Percentiles rank a stretch among this genome's conserved stretches.
Evolutionary conservation across 164 flowering plant genomes (phyloP).

Genomic region (Liriodendron chinense): DNA sequence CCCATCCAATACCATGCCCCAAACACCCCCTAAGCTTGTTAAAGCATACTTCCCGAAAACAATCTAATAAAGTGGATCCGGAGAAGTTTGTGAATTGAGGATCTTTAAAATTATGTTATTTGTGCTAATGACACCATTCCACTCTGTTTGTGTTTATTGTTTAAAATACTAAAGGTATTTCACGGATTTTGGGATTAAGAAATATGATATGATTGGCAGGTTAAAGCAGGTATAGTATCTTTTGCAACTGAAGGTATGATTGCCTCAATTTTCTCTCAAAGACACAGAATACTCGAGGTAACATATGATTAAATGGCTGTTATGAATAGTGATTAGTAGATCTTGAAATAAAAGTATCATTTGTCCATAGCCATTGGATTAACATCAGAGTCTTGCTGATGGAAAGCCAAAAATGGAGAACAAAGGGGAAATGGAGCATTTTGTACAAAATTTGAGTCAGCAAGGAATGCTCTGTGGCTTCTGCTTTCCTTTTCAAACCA

Average conservation of each 20-base stretch:
- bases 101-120: too few species aligned
- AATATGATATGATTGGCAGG: conserved; percentile 8
- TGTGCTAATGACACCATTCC: too few species aligned
- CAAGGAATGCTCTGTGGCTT: conserved; percentile 25
- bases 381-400: background rate
- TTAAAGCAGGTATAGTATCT: conserved; percentile 24
- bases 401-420: conserved; percentile 6
- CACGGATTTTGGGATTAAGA: background rate
- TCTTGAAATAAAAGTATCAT: background rate
- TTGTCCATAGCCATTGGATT: background rate
- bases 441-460: conserved; percentile 15
- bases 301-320: conserved; percentile 5
- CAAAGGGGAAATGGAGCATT: background rate
- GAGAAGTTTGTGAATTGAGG: background rate
- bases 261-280: conserved; percentile 13
- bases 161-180: too few species aligned
- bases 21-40: too few species aligned
- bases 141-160: background rate
- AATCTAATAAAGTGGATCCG: background rate
- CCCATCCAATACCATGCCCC: too few species aligned
- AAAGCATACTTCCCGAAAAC: background rate
- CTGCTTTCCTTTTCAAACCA: conserved; percentile 14
- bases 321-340: background rate
- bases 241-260: conserved; percentile 22
- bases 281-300: conserved; percentile 10